Conservation (phyloP, 2,329 filamentous ascomycete species). For the Colletotrichum nymphaeae region DNA sequence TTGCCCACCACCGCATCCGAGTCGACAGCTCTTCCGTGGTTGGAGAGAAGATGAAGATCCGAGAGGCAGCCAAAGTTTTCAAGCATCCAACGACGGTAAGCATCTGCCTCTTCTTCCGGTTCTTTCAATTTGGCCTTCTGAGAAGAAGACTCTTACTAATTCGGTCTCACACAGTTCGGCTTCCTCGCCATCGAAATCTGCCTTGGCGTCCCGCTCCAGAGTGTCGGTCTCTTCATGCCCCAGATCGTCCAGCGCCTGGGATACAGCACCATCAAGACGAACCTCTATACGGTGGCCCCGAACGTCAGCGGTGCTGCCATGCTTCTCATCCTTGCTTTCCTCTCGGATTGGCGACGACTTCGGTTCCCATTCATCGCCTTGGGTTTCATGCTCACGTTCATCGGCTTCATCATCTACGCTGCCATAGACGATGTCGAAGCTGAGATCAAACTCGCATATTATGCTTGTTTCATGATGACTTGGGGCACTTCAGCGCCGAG, state of each 20-base stretch:
- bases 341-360: slow-evolving; percentile 70
- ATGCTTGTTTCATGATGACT: slow-evolving; percentile 83
- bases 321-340: slow-evolving; percentile 78
- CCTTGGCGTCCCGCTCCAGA: slow-evolving; percentile 69
- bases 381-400: slow-evolving; percentile 79
- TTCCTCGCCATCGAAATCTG: slow-evolving; percentile 62
- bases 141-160: background rate
- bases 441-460: slow-evolving; percentile 52
- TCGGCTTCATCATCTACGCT: slow-evolving; percentile 83
- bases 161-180: background rate
- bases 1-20: slow-evolving; percentile 80
- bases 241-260: slow-evolving; percentile 60
- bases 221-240: slow-evolving; percentile 64
- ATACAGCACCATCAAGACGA: slow-evolving; percentile 69
- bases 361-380: slow-evolving; percentile 76
- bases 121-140: background rate
- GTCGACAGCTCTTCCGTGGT: slow-evolving; percentile 77
- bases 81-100: slow-evolving; percentile 58
- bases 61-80: slow-evolving; percentile 64
- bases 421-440: slow-evolving; percentile 70
- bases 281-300: slow-evolving; percentile 84
- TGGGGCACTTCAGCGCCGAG: slow-evolving; percentile 82
- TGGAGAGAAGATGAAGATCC: slow-evolving; percentile 62
- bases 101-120: slow-evolving; percentile 49
- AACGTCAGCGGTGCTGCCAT: slow-evolving; percentile 80